Percentiles rank a stretch among this genome's conserved stretches.
Evolutionary conservation across 345 rosid species (phyloP).

Genomic region (Aquilaria malaccensis): DNA sequence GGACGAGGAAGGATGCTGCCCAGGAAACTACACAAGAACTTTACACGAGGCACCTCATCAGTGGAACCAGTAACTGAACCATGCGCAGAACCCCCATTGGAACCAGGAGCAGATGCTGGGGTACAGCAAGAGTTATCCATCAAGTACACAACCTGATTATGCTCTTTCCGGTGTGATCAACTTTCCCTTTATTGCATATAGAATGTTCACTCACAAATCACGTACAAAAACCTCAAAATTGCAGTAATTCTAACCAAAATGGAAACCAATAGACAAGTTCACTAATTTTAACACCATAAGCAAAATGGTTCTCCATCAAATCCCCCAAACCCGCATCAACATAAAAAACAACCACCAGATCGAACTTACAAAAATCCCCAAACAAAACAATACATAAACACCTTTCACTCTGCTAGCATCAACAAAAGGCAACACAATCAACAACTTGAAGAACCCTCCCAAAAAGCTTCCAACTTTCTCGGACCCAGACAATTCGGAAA

Average conservation of each 20-base stretch:
- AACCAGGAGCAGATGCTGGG: slow-evolving; percentile 24
- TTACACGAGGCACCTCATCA: slow-evolving; percentile 69
- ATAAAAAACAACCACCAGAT: neutral
- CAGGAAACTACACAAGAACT: slow-evolving; percentile 83
- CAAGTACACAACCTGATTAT: slow-evolving; percentile 17
- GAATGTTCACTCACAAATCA: slow-evolving; percentile 26
- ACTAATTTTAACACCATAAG: slow-evolving; percentile 19
- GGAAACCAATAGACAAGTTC: slow-evolving; percentile 16
- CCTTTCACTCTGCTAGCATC: slow-evolving; percentile 4
- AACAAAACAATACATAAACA: slow-evolving; percentile 2
- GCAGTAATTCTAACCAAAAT: slow-evolving; percentile 21
- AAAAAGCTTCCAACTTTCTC: slow-evolving; percentile 1
- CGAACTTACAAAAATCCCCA: slow-evolving; percentile 5
- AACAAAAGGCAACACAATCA: neutral
- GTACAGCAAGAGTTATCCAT: slow-evolving; percentile 49
- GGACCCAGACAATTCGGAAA: slow-evolving; percentile 1
- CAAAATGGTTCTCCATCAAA: slow-evolving; percentile 23
- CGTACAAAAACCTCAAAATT: slow-evolving; percentile 5
- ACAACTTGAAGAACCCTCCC: slow-evolving; percentile 8
- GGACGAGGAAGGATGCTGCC: slow-evolving; percentile 95
- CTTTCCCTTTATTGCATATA: slow-evolving; percentile 48
- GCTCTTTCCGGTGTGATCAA: slow-evolving; percentile 18
- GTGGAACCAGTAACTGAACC: slow-evolving; percentile 35
- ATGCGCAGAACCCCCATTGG: slow-evolving; percentile 20
- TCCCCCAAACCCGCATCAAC: slow-evolving; percentile 1